Conservation (phyloP, 2,329 filamentous ascomycete genomes). For the Fusarium sp. region DNA sequence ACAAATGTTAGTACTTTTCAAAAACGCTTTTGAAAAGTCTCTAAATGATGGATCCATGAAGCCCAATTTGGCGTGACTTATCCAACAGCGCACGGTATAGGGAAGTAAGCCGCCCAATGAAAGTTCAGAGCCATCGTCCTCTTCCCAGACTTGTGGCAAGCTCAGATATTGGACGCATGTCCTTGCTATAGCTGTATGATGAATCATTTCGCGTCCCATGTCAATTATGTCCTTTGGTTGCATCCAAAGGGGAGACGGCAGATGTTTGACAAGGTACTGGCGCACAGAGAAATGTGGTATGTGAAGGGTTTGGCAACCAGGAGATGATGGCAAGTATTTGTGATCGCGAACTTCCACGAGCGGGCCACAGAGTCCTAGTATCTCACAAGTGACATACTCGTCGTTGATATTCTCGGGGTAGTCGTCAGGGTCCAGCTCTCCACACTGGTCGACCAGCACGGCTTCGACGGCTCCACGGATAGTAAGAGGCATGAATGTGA, state of each 20-base stretch:
- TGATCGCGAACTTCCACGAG: conserved; percentile 41
- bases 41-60: not conserved
- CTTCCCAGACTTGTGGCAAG: not conserved
- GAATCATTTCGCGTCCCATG: accelerated
- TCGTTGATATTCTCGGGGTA: conserved; percentile 42
- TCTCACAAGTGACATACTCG: conserved; percentile 43
- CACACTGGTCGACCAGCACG: conserved; percentile 17
- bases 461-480: conserved; percentile 41
- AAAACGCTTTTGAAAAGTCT: accelerated
- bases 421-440: conserved; percentile 35
- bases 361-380: conserved; percentile 42
- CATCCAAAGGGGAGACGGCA: not conserved
- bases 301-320: not conserved
- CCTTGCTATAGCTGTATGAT: not conserved
- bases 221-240: accelerated
- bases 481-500: conserved; percentile 32
- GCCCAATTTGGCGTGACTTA: accelerated
- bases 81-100: accelerated
- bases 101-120: accelerated
- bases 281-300: conserved; percentile 37
- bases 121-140: accelerated
- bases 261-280: conserved; percentile 2
- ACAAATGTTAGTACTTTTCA: accelerated
- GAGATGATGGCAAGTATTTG: accelerated
- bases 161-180: not conserved